These are phyloP conservation scores for Cercospora sp. DNA, from an alignment of 2,329 filamentous ascomycete species.

Conservation along the genomic window DNA sequence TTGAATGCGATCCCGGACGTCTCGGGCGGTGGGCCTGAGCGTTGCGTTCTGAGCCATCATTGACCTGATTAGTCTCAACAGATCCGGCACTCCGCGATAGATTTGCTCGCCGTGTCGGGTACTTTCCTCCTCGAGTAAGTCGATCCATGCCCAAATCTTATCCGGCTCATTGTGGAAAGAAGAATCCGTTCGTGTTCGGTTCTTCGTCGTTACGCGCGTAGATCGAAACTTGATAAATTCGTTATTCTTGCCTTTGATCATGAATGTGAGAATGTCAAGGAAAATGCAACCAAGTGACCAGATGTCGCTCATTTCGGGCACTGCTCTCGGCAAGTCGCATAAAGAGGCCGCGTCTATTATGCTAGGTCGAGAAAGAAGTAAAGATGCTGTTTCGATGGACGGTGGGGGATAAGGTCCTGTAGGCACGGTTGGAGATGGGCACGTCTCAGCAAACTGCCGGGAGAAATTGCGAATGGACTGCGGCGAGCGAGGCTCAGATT, in stretches of 20 bases:
- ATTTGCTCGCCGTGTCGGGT: conserved; percentile 32
- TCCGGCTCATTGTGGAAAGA: conserved; percentile 72
- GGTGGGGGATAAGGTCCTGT: conserved; percentile 21
- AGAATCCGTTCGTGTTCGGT: conserved; percentile 53
- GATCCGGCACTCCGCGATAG: conserved; percentile 44
- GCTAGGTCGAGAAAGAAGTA: conserved; percentile 32
- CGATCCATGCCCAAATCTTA: conserved; percentile 70
- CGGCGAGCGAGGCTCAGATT: conserved; percentile 23
- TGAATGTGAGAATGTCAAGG: conserved; percentile 68
- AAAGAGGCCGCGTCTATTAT: conserved; percentile 48
- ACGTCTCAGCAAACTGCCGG: conserved; percentile 24
- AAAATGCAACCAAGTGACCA: conserved; percentile 74
- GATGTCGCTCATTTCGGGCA: conserved; percentile 59
- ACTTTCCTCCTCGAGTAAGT: conserved; percentile 43
- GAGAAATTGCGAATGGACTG: conserved; percentile 33
- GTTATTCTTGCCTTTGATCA: conserved; percentile 66
- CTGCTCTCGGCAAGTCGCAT: conserved; percentile 41
- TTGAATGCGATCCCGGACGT: conserved; percentile 44
- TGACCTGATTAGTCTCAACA: conserved; percentile 44
- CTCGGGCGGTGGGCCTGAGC: conserved; percentile 44
- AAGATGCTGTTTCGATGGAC: conserved; percentile 16
- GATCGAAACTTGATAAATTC: conserved; percentile 68
- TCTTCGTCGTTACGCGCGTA: conserved; percentile 52
- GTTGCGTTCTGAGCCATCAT: conserved; percentile 48
- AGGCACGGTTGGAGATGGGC: conserved; percentile 21